Evolutionary conservation across 495 filamentous ascomycete genomes (phyloP).

Genomic region (Bombardia bombarda): DNA sequence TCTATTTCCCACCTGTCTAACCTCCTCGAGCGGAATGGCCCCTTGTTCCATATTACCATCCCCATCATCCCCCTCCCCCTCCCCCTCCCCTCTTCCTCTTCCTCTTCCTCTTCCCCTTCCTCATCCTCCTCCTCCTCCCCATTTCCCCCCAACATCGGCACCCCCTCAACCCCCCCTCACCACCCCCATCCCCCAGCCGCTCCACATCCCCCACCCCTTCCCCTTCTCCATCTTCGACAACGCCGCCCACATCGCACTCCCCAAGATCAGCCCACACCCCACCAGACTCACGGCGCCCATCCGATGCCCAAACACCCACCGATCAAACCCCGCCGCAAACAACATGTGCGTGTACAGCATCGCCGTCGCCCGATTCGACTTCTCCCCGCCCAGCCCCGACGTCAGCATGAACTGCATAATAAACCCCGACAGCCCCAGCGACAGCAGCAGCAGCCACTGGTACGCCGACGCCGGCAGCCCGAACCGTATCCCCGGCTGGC

Average conservation of each 20-base stretch:
- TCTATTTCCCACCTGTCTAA: slow-evolving; percentile 3
- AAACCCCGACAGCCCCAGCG: slow-evolving; percentile 70
- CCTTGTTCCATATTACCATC: slow-evolving; percentile 4
- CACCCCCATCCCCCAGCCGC: not conserved
- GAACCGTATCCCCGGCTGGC: slow-evolving; percentile 49
- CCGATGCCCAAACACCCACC: slow-evolving; percentile 63
- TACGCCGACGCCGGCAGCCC: slow-evolving; percentile 49
- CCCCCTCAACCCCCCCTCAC: slow-evolving; percentile 13
- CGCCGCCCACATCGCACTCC: slow-evolving; percentile 73
- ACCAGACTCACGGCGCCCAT: slow-evolving; percentile 58
- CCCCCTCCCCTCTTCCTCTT: slow-evolving; percentile 11
- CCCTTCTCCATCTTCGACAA: slow-evolving; percentile 37
- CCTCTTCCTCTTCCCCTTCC: not conserved
- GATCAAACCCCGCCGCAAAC: slow-evolving; percentile 79
- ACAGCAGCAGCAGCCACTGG: slow-evolving; percentile 66
- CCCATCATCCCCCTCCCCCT: slow-evolving; percentile 9
- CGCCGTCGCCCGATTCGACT: slow-evolving; percentile 65
- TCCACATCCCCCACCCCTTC: slow-evolving; percentile 5
- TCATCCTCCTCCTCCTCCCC: slow-evolving; percentile 5
- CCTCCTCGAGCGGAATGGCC: slow-evolving; percentile 2
- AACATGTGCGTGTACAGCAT: slow-evolving; percentile 93
- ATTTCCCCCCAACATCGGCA: slow-evolving; percentile 12
- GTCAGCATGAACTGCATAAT: slow-evolving; percentile 86
- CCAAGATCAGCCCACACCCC: slow-evolving; percentile 73
- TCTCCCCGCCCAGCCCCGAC: slow-evolving; percentile 60